Evolutionary conservation across 805 yeast species (phyloP).

Genomic region (Barnettozyma salicaria): DNA sequence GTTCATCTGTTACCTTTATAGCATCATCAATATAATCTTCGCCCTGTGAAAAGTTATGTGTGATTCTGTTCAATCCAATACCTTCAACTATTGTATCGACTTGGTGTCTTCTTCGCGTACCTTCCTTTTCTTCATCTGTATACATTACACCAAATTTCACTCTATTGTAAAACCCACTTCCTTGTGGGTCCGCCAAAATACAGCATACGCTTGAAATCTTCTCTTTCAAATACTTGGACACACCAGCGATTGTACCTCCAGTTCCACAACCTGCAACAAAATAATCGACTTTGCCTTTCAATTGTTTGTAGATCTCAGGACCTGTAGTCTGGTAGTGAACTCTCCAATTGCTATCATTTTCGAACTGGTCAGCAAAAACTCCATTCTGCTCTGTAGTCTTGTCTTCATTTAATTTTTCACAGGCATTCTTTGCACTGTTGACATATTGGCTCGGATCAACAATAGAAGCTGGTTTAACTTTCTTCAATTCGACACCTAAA

Average conservation of each 20-base stretch:
- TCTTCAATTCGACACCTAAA: constrained; percentile 77
- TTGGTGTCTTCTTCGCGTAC: constrained; percentile 90
- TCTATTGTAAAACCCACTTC: constrained; percentile 83
- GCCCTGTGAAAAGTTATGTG: constrained; percentile 72
- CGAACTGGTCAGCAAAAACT: constrained; percentile 92
- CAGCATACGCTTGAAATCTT: constrained; percentile 33
- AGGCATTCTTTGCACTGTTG: constrained; percentile 71
- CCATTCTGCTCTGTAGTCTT: constrained; percentile 42
- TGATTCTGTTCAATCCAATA: constrained; percentile 82
- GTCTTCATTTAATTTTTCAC: constrained; percentile 41
- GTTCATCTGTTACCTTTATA: constrained; percentile 67
- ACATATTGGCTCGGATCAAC: constrained; percentile 93
- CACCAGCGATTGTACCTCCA: constrained; percentile 96
- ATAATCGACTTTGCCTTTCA: constrained; percentile 57
- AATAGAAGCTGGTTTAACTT: constrained; percentile 90
- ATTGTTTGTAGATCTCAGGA: constrained; percentile 83
- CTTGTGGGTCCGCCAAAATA: constrained; percentile 91
- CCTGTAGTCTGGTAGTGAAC: constrained; percentile 81
- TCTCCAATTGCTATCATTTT: constrained; percentile 85
- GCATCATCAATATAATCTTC: constrained; percentile 71
- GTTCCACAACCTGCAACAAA: constrained; percentile 94
- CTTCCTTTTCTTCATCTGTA: constrained; percentile 82
- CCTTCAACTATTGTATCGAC: constrained; percentile 95
- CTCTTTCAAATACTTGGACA: constrained; percentile 64
- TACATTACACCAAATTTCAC: constrained; percentile 92